Percentiles rank a stretch among this genome's conserved stretches.
Conservation (phyloP, 1,284 basidiomycete genomes). For the Moniliella sp. region DNA sequence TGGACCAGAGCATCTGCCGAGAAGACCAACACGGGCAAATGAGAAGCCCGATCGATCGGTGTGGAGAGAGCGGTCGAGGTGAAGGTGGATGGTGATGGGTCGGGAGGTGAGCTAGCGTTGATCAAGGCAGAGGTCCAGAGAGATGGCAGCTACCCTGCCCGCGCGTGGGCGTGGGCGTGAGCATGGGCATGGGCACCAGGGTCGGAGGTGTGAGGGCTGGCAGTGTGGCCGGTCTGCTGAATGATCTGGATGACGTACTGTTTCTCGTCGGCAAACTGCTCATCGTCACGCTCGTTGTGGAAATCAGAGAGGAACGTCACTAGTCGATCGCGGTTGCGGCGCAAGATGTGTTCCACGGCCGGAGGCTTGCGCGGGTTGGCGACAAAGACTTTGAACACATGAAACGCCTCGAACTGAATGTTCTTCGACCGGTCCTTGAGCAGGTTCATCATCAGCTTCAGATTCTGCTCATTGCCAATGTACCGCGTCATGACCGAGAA, state of each 20-base stretch:
- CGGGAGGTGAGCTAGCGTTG: too few relatives aligned
- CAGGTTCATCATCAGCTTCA: slow-evolving; percentile 99
- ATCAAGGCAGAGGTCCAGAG: too few relatives aligned
- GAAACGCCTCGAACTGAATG: slow-evolving; percentile 97
- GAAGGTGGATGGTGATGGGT: too few relatives aligned
- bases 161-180: too few relatives aligned
- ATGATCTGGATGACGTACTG: slow-evolving; percentile 32
- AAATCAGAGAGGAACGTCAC: slow-evolving; percentile 71
- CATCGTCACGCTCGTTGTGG: slow-evolving; percentile 84
- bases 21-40: too few relatives aligned
- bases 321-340: slow-evolving; percentile 80
- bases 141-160: too few relatives aligned
- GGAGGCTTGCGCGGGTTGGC: slow-evolving; percentile 96
- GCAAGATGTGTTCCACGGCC: slow-evolving; percentile 71
- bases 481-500: slow-evolving; percentile 98
- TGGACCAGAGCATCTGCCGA: too few relatives aligned
- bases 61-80: too few relatives aligned
- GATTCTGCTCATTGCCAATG: slow-evolving; percentile 59
- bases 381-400: slow-evolving; percentile 99
- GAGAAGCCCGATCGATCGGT: too few relatives aligned
- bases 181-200: too few relatives aligned
- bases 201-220: too few relatives aligned
- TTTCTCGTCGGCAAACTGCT: slow-evolving; percentile 33
- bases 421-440: slow-evolving; percentile 91
- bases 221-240: slow-evolving; percentile 6